Evolutionary conservation across 345 rosid species (phyloP).

Genomic region (Pistacia atlantica): DNA sequence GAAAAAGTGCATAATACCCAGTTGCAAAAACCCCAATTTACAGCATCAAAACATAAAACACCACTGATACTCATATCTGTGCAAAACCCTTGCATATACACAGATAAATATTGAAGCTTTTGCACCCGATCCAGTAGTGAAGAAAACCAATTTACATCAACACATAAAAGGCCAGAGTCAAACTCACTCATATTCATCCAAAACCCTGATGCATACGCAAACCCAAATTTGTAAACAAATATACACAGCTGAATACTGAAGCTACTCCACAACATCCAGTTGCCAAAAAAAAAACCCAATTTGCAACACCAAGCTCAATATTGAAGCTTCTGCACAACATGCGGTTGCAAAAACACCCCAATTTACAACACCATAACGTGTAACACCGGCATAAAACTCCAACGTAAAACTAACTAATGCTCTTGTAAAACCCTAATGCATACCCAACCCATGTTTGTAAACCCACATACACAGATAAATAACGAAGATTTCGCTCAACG

Average conservation of each 20-base stretch:
- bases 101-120: background rate
- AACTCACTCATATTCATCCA: background rate
- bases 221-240: background rate
- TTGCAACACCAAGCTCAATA: background rate
- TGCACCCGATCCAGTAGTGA: background rate
- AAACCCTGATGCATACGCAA: constrained; percentile 20
- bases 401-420: background rate
- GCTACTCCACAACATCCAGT: background rate
- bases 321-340: background rate
- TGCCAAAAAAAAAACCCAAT: no score
- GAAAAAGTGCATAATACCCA: background rate
- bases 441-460: background rate
- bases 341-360: background rate
- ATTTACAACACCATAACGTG: background rate
- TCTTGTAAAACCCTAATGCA: constrained; percentile 10
- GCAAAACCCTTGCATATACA: constrained; percentile 13
- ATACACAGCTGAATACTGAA: background rate
- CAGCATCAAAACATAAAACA: constrained; percentile 17
- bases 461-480: background rate
- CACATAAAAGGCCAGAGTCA: background rate
- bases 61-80: background rate
- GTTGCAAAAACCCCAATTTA: background rate
- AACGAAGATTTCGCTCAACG: background rate
- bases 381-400: background rate
- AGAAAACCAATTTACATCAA: constrained; percentile 10